Base-by-base conservation (phyloP, 2,329 filamentous ascomycete species). In the Botrytis galanthina region DNA sequence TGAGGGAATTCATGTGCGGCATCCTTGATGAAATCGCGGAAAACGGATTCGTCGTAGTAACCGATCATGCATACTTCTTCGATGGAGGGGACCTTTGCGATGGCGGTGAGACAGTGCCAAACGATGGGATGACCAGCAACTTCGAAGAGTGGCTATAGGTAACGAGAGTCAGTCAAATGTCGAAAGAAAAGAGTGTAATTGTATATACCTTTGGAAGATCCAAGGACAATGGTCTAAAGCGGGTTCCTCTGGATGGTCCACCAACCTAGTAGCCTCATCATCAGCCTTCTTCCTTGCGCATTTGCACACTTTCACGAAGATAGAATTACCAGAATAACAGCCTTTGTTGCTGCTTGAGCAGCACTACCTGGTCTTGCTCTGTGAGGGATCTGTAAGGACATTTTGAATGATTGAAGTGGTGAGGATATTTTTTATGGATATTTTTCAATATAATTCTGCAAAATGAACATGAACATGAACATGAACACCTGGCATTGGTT, bases 121-220 rank as follows among this genome's bases (percentile, higher is more conserved):
- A 98, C 94, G 85, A 99, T 98, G 79, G 95, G 94, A 84, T 99
- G 96, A 79, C 96, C 96, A 78, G 96, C 96, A 81, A 99, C 94
- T 83, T 98, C 95, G 86, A 99, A 98, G 79, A 99, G 93, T 77
- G 96, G 96, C 94, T 97, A 80, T 73, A 29, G 60, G 42, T 48
- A 62, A 75, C 73, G 29, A 60, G 8, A 51, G 26, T 46, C 5
- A 59, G 66, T 62, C 20, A 16, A 60, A 20, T 9, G 37, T 14
- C 37, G n/a, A 51, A 44, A 12, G 62, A 35, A n/a, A 78, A 44
- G 48, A 22, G 39, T 66, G 71, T 73, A 68, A 63, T 64, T 69
- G 57, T 71, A 82, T 84, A 75, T 84, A 95, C 93, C 90, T 98
- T 98, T 79, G 96, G 96, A 73, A 98, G 88, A 85, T 99, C 96